Conservation (phyloP, 1,139 yeast species). For the Taphrina sp. region DNA sequence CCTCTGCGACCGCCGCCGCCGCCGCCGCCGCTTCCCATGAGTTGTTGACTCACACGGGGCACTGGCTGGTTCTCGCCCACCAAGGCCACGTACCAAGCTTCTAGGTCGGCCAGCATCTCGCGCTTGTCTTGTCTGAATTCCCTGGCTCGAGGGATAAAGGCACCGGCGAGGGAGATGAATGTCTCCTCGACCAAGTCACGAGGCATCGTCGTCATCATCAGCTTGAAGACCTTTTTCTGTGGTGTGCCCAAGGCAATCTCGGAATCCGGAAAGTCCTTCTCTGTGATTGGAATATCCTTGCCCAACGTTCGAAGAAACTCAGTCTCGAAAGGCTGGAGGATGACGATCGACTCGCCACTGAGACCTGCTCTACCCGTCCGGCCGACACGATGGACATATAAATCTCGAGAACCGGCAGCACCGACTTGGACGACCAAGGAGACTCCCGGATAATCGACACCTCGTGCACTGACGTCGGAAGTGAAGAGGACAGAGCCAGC, state of each 20-base stretch:
- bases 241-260: slow-evolving; percentile 18
- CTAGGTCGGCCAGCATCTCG: neutral
- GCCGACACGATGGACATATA: slow-evolving; percentile 85
- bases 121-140: neutral
- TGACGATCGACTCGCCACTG: slow-evolving; percentile 70
- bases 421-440: slow-evolving; percentile 79
- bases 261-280: slow-evolving; percentile 23
- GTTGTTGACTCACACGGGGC: no score
- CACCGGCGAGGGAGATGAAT: slow-evolving; percentile 4
- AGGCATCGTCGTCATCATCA: neutral
- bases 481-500: slow-evolving; percentile 60
- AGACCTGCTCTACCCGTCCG: slow-evolving; percentile 96
- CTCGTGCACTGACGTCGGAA: slow-evolving; percentile 74
- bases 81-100: neutral
- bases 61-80: no score
- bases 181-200: slow-evolving; percentile 8
- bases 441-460: slow-evolving; percentile 91
- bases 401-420: slow-evolving; percentile 11
- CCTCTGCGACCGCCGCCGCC: no score
- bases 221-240: slow-evolving; percentile 3
- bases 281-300: slow-evolving; percentile 9
- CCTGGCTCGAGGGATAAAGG: neutral
- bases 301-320: slow-evolving; percentile 9
- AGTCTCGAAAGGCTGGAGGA: slow-evolving; percentile 50
- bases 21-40: no score